Conservation (phyloP, 2,329 filamentous ascomycete species). For the Colletotrichum tamarilloi region DNA sequence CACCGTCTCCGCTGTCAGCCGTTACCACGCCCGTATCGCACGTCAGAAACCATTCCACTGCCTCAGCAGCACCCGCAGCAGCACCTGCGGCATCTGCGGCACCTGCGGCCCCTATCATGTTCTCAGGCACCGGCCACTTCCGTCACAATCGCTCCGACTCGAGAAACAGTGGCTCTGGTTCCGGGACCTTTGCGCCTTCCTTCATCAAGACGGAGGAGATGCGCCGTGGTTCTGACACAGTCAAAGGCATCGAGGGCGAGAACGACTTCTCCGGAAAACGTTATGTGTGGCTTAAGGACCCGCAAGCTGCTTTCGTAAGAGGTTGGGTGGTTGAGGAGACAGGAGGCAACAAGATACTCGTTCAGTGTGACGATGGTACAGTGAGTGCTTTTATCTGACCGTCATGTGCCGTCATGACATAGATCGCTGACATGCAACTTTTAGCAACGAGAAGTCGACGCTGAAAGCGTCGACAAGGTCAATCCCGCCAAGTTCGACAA, state of each 20-base stretch:
- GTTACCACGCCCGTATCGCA: constrained; percentile 63
- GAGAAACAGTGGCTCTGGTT: constrained; percentile 73
- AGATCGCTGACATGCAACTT: constrained; percentile 35
- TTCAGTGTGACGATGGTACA: constrained; percentile 93
- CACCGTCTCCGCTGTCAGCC: constrained; percentile 60
- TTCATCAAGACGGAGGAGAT: constrained; percentile 93
- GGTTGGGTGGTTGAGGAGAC: constrained; percentile 92
- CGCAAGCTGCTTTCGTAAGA: constrained; percentile 87
- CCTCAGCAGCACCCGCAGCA: constrained; percentile 56
- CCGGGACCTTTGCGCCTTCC: constrained; percentile 91
- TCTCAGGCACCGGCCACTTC: constrained; percentile 48
- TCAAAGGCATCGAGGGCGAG: constrained; percentile 88
- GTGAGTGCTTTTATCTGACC: constrained; percentile 61
- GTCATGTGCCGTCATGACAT: background rate
- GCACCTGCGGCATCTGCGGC: constrained; percentile 51
- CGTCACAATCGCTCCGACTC: constrained; percentile 68
- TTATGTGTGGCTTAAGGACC: constrained; percentile 97
- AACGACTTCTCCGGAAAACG: constrained; percentile 99
- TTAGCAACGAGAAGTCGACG: constrained; percentile 86
- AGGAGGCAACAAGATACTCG: constrained; percentile 74
- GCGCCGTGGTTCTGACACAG: constrained; percentile 64
- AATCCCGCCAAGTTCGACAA: constrained; percentile 99
- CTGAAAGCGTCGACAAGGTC: constrained; percentile 95
- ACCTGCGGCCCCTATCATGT: constrained; percentile 52
- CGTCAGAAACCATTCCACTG: constrained; percentile 76